Conservation (phyloP, 2,329 filamentous ascomycete species). For the Claviceps monticola region DNA sequence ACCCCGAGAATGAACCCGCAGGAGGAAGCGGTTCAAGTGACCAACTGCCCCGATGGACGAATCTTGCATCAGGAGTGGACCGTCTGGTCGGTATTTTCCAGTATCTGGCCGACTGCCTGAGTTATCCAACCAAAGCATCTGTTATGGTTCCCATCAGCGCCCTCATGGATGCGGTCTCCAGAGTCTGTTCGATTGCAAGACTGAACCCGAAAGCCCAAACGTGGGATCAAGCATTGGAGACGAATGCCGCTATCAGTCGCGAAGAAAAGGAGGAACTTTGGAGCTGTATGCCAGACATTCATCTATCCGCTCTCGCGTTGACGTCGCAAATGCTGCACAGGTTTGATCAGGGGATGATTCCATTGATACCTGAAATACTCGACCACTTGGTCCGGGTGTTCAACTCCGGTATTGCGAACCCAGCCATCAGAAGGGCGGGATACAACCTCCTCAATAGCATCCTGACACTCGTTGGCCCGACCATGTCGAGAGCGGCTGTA, state of each 20-base stretch:
- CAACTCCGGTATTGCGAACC: constrained; percentile 36
- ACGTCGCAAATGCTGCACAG: constrained; percentile 42
- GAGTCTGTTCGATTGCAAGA: constrained; percentile 53
- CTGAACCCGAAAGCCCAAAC: constrained; percentile 33
- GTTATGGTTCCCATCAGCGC: constrained; percentile 54
- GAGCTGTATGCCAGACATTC: constrained; percentile 57
- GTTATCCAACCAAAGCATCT: constrained; percentile 46
- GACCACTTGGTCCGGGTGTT: constrained; percentile 64
- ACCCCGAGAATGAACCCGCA: constrained; percentile 30
- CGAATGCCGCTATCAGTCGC: constrained; percentile 58
- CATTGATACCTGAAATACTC: constrained; percentile 49
- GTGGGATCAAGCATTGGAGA: constrained; percentile 39
- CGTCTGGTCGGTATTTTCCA: constrained; percentile 53
- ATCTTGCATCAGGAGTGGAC: constrained; percentile 59
- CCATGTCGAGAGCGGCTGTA: constrained; percentile 51
- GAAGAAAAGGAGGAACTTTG: constrained; percentile 76
- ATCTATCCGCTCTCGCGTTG: constrained; percentile 55
- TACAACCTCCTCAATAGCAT: constrained; percentile 48
- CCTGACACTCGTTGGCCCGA: constrained; percentile 48
- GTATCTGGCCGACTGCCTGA: constrained; percentile 50
- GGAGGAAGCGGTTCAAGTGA: constrained; percentile 32
- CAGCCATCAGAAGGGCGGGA: constrained; percentile 41
- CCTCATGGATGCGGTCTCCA: constrained; percentile 53
- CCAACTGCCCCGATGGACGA: constrained; percentile 55
- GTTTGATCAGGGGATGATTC: constrained; percentile 40